Percentiles rank a stretch among this genome's conserved stretches.
phyloP scores from a whole-genome alignment of 202 grass and related monocot genomes.

The Digitaria exilis region DNA sequence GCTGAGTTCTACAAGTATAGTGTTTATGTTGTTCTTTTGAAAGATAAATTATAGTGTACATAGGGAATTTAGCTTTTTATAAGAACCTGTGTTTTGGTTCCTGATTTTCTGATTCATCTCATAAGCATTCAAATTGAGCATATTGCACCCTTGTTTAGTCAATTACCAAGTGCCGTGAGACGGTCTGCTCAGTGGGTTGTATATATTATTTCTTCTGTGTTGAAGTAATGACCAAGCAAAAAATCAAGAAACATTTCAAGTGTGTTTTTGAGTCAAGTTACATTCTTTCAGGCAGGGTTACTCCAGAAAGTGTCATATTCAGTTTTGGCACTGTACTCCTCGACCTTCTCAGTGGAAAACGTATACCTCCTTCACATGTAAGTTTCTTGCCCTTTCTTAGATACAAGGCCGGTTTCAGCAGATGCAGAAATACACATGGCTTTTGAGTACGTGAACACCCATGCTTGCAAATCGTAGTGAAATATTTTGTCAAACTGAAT shows the following conservation, averaged over 20 bases:
- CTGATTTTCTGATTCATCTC: slow-evolving; percentile 9
- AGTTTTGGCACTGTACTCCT: slow-evolving; percentile 95
- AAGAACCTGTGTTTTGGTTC: background rate
- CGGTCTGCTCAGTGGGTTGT: background rate
- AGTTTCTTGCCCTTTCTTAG: slow-evolving; percentile 48
- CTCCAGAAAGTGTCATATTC: slow-evolving; percentile 91
- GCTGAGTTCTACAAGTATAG: background rate
- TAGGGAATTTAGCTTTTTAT: background rate
- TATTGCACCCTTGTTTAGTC: background rate
- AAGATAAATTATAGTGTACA: background rate
- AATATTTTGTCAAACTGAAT: slow-evolving; percentile 31
- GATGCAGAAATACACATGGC: too few relatives aligned
- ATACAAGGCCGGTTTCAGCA: too few relatives aligned
- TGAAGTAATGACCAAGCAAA: slow-evolving; percentile 19
- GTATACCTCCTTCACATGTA: slow-evolving; percentile 94
- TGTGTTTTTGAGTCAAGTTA: slow-evolving; percentile 19
- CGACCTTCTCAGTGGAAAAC: slow-evolving; percentile 94
- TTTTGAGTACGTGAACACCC: too few relatives aligned
- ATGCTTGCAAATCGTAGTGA: background rate
- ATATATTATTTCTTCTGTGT: background rate
- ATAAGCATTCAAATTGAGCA: background rate
- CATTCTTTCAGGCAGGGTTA: slow-evolving; percentile 87
- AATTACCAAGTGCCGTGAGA: background rate
- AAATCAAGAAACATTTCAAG: background rate
- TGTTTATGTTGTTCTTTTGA: background rate